A percentile compares a stretch with the other conserved stretches of the same genome.
Evolutionary conservation across 805 yeast genomes (phyloP).

Genomic region (Barnettozyma wickerhamii): DNA sequence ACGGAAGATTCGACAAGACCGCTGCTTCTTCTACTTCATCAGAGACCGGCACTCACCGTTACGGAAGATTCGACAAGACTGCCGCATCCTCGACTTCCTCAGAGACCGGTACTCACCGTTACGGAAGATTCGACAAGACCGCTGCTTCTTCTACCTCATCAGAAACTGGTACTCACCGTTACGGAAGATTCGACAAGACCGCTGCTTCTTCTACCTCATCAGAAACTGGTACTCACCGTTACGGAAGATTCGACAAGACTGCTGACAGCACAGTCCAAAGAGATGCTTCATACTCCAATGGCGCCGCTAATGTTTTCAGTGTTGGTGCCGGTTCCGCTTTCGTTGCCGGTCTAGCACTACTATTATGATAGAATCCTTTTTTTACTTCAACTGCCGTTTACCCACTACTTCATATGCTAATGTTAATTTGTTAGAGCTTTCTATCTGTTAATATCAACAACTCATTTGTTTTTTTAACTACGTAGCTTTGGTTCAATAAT

Average conservation of each 20-base stretch:
- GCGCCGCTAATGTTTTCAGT: conserved; percentile 26
- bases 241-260: conserved; percentile 47
- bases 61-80: conserved; percentile 50
- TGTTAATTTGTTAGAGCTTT: no score
- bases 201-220: conserved; percentile 33
- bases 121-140: conserved; percentile 50
- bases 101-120: conserved; percentile 44
- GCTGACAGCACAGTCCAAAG: conserved; percentile 30
- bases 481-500: neutral
- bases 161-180: conserved; percentile 49
- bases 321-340: conserved; percentile 40
- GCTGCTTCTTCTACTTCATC: conserved; percentile 31
- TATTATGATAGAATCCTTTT: conserved; percentile 22
- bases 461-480: neutral
- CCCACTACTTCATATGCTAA: neutral
- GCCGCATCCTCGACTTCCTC: conserved; percentile 30
- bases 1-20: conserved; percentile 48
- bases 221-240: conserved; percentile 46
- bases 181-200: conserved; percentile 52
- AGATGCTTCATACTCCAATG: conserved; percentile 23
- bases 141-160: conserved; percentile 26
- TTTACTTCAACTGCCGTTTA: neutral
- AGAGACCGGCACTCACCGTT: conserved; percentile 45
- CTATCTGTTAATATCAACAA: no score
- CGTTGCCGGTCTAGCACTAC: conserved; percentile 46